Evolutionary conservation across 2,329 filamentous ascomycete genomes (phyloP), one percentile per base, ranked within the genome.

Genomic region (Exophiala mesophila): DNA sequence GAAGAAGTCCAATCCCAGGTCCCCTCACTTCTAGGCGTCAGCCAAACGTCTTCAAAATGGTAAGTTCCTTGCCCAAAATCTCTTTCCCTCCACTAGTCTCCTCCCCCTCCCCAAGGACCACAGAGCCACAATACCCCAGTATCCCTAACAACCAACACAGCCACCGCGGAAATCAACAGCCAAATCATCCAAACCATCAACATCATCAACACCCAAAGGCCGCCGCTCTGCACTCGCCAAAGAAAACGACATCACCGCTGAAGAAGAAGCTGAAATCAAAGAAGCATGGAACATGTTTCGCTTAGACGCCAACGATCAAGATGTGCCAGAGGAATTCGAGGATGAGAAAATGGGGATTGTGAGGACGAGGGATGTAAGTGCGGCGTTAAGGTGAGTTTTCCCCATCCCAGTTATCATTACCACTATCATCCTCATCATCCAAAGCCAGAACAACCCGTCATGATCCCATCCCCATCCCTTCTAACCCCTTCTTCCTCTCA

Each of bases 141-240:
- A 10, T 12, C 32, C 17, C 17, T 19, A 17, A 34, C 32, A 18
- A 4, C 4, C 4, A n/a, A 34, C 16, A 8, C 31, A 44, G 45
- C 36, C 48, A 16, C 48, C 45, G n/a, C 45, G 48, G 38, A 51
- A 46, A 38, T 23, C 39, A 8, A 30, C 21, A 40, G 76, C 47
- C 15, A 18, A 15, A 35, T 32, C 28, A 26, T 16, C 26, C 7
- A 28, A 39, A 18, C n/a, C 10, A n/a, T 28, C 32, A 15, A 19
- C 37, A 18, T 36, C 37, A 33, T 19, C 50, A 66, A 62, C 64
- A 57, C 45, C 63, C 61, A 42, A 66, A 63, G 51, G 64, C 41
- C 83, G 85, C 50, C 80, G 80, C 58, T 94, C 89, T 45, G 94
- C 88, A 64, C 85, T 96, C 56, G 90, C 90, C 20, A 90, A 89